Conservation (phyloP, 1,139 yeast genomes). For the Sugiyamaella pinicola region DNA sequence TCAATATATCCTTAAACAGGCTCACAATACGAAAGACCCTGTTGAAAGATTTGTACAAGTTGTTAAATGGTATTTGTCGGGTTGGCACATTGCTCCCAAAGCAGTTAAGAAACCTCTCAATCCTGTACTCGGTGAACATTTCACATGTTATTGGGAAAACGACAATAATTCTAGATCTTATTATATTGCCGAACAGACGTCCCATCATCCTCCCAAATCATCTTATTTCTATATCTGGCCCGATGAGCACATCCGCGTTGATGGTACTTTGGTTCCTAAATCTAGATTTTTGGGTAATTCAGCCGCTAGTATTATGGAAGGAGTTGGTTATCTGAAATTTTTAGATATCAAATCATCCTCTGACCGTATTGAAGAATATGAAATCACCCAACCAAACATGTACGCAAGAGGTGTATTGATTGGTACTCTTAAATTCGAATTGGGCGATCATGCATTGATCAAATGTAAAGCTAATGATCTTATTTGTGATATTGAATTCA, state of each 20-base stretch:
- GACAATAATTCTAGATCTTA: constrained; percentile 70
- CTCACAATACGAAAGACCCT: constrained; percentile 59
- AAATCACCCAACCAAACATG: constrained; percentile 89
- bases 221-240: constrained; percentile 90
- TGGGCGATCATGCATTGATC: constrained; percentile 86
- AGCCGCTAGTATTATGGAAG: constrained; percentile 97
- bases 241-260: constrained; percentile 75
- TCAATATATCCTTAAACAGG: constrained; percentile 72
- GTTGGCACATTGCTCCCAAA: constrained; percentile 98
- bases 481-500: constrained; percentile 86
- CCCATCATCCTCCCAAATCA: constrained; percentile 98
- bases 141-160: constrained; percentile 89
- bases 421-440: constrained; percentile 84
- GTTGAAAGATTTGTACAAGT: constrained; percentile 70
- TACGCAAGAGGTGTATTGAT: constrained; percentile 93
- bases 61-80: constrained; percentile 85
- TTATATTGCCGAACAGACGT: constrained; percentile 89
- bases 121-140: constrained; percentile 90
- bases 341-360: constrained; percentile 52
- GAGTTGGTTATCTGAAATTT: constrained; percentile 71
- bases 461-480: constrained; percentile 62
- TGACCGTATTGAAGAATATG: constrained; percentile 63
- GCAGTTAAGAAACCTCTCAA: constrained; percentile 97
- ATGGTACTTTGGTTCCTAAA: constrained; percentile 84
- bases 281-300: constrained; percentile 92